Evolutionary conservation across 345 rosid genomes (phyloP).

Genomic region (Euphorbia tirucalli): DNA sequence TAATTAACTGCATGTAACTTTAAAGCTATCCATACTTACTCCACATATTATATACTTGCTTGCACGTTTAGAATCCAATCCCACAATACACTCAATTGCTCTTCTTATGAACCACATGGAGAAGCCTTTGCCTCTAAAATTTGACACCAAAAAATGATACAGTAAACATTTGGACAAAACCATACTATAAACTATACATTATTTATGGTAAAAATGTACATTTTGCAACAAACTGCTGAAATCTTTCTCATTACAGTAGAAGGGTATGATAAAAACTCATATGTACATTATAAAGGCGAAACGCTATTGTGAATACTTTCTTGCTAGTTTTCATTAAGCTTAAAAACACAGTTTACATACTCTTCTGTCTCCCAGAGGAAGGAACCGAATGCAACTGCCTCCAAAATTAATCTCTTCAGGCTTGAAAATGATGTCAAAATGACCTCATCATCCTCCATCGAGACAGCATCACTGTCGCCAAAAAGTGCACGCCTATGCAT

Average conservation of each 20-base stretch:
- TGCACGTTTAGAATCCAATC: not conserved
- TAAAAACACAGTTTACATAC: slow-evolving; percentile 55
- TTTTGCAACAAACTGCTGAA: slow-evolving; percentile 15
- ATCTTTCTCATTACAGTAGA: too few species aligned
- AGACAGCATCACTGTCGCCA: slow-evolving; percentile 43
- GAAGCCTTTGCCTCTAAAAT: not conserved
- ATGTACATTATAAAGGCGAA: slow-evolving; percentile 17
- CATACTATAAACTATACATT: slow-evolving; percentile 14
- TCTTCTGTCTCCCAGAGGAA: slow-evolving; percentile 95
- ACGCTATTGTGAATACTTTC: slow-evolving; percentile 1
- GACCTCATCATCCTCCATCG: slow-evolving; percentile 37
- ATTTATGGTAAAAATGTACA: slow-evolving; percentile 14
- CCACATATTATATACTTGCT: not conserved
- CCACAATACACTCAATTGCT: not conserved
- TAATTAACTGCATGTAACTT: not conserved
- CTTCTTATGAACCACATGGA: not conserved
- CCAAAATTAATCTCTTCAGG: slow-evolving; percentile 78
- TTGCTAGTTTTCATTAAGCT: slow-evolving; percentile 49
- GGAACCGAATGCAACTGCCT: slow-evolving; percentile 90
- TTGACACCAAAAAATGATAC: not conserved
- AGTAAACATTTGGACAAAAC: not conserved
- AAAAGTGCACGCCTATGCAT: slow-evolving; percentile 74
- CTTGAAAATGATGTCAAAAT: slow-evolving; percentile 78
- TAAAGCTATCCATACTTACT: not conserved
- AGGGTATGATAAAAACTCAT: slow-evolving; percentile 13